Evolutionary conservation across 805 yeast genomes (phyloP), one percentile per base, ranked within the genome.

Genomic region (Wickerhamiella bombiphila): DNA sequence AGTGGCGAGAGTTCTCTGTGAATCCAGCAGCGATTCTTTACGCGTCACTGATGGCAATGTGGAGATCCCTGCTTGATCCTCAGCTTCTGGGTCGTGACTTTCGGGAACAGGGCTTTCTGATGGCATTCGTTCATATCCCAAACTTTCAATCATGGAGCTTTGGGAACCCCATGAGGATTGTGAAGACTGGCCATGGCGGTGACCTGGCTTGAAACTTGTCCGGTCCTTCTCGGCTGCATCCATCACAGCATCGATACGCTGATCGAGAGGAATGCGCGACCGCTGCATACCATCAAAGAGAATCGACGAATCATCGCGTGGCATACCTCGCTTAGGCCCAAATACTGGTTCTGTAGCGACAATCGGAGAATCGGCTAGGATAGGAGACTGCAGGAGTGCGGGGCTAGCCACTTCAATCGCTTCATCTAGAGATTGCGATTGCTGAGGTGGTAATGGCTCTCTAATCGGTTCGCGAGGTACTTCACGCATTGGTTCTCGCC

Each of bases 1-100:
- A 2, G 59, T 53, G 3, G 46, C 42, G 5, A 53, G 50, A 21
- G 46, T 48, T 4, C 59, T 39, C 42, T 56, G 56, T 8, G 48
- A 47, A 14, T 56, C 61, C 34, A 48, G 48, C 29, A 56, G 42
- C 15, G 56, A 50, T 39, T 56, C 60, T 33, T 56, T 54, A 8
- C 60, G 52, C 2, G 51, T 42, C 6, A 53, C 36, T 0, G 42
- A 35, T 2, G 46, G 26, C 13, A 24, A 9, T 9, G 26, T 9
- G 43, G 28, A 40, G 29, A n/a, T 24, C 13, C 33, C 5, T 13
- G 22, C 22, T 16, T 16, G 9, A 6, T 30, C 8, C 15, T 30
- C 6, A 13, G 18, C 22, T 17, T 13, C 22, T 17, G 33, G 20
- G 13, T 13, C 20, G 15, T 14, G 20, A 30, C 15, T 7, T 19